Evolutionary conservation across 2,329 filamentous ascomycete species (phyloP), one percentile per base, ranked within the genome.

Genomic region (Penicillium psychrosexuale): DNA sequence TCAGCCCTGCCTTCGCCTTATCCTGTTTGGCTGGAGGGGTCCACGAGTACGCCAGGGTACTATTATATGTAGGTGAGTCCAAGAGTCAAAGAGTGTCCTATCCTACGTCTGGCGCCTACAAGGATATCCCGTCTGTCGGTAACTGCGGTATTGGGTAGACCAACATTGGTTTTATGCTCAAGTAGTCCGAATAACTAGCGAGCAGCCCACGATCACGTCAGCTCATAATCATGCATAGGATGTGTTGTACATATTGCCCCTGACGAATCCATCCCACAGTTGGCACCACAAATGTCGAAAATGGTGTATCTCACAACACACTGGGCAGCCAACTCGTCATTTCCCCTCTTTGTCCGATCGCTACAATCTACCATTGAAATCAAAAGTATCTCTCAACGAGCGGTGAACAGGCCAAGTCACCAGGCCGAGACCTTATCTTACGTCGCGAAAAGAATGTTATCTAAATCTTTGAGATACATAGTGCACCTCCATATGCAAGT

Each of bases 211-310:
- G 12, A 24, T 40, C 43, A 38, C 12, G 28, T 49, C 51, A 49
- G 36, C 24, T 34, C 27, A 51, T 39, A 28, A 22, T 45, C 39
- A 51, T 51, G 39, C 34, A 51, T 51, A 7, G 13, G 44, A 38
- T 54, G 52, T 54, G 52, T 54, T 54, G 52, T 54, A 54, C 52
- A 39, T 50, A 19, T 28, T 51, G 52, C 51, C 51, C 47, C 52
- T 54, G 52, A 54, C 33, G n/a, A 54, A 34, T 39, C 22, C 13
- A 39, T 51, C 33, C 33, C 12, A 33, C 27, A 13, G 13, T 36
- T 53, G 19, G 34, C 39, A 47, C 33, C 31, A 28, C 24, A 37
- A 34, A 36, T 27, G 39, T 17, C 30, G 9, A 39, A 8, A 36
- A 47, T 53, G 30, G 34, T 27, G 19, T 34, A 34, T 27, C 30